phyloP scores from a whole-genome alignment of 2,329 filamentous ascomycete species.

The Fusarium albidum region DNA sequence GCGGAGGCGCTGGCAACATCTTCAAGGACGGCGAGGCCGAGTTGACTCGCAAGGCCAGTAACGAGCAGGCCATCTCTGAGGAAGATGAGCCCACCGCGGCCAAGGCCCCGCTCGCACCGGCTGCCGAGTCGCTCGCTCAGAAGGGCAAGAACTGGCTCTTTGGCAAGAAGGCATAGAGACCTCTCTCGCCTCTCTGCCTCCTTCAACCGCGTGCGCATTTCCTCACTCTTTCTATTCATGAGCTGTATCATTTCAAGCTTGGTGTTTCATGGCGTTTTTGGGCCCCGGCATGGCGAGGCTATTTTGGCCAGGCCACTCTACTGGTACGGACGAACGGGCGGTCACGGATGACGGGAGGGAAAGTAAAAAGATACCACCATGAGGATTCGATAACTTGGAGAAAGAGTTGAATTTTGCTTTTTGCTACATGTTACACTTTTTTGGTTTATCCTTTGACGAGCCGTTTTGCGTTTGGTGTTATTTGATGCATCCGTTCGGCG shows the following conservation, averaged over 20 bases:
- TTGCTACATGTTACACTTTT: constrained; percentile 32
- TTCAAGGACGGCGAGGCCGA: constrained; percentile 57
- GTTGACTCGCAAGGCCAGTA: constrained; percentile 39
- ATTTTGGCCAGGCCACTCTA: constrained; percentile 12
- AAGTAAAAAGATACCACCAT: constrained; percentile 36
- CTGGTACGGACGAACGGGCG: constrained; percentile 7
- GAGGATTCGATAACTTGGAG: constrained; percentile 22
- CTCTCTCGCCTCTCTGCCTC: neutral
- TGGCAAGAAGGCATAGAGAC: constrained; percentile 54
- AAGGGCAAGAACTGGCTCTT: constrained; percentile 61
- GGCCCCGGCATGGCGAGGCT: constrained; percentile 15
- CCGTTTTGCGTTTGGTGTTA: constrained; percentile 6
- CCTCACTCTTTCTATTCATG: neutral
- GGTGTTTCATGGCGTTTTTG: constrained; percentile 37
- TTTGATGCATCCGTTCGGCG: neutral
- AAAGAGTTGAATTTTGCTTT: constrained; percentile 12
- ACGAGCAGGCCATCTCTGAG: constrained; percentile 44
- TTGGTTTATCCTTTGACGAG: constrained; percentile 14
- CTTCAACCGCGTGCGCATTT: neutral
- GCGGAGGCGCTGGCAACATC: constrained; percentile 79
- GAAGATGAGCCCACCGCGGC: constrained; percentile 22
- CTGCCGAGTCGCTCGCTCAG: constrained; percentile 40
- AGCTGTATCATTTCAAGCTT: constrained; percentile 27
- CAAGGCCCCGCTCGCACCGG: constrained; percentile 17
- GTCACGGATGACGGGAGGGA: constrained; percentile 16